A percentile compares a stretch with the other conserved stretches of the same genome.
Evolutionary conservation across 176 grass and related monocot species (phyloP).

Genomic region (Leersia perrieri): DNA sequence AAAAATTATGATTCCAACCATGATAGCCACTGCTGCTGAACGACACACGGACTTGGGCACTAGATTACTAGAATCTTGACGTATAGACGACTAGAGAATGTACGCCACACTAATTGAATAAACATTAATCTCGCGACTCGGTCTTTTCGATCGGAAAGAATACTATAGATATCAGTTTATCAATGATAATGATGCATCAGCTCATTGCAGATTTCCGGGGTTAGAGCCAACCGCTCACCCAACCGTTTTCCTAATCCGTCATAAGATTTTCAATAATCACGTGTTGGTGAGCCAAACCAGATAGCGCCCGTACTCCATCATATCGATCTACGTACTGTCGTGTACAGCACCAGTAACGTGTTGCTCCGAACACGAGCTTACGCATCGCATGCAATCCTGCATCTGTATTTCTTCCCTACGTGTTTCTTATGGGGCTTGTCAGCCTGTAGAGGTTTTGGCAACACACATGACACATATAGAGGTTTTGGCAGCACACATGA

Average conservation of each 20-base stretch:
- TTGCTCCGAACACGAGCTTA: too few species aligned
- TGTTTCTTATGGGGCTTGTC: too few species aligned
- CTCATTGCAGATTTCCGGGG: background rate
- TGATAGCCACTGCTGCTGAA: conserved; percentile 7
- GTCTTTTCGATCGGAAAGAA: too few species aligned
- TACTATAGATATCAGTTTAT: too few species aligned
- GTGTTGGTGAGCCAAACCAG: conserved; percentile 23
- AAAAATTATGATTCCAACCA: background rate
- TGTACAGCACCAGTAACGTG: too few species aligned
- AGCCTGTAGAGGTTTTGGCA: too few species aligned
- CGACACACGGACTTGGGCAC: background rate
- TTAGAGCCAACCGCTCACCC: conserved; percentile 30
- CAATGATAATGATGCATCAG: background rate
- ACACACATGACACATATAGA: too few species aligned
- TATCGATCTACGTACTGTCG: background rate
- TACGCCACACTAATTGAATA: background rate
- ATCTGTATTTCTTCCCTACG: too few species aligned
- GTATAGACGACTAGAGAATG: background rate
- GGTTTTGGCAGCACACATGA: too few species aligned
- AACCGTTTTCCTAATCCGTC: conserved; percentile 40
- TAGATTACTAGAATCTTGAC: background rate
- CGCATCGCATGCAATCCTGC: too few species aligned
- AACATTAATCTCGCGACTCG: background rate
- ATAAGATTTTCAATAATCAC: background rate
- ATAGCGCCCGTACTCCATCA: background rate